A percentile compares a stretch with the other conserved stretches of the same genome.
phyloP scores from a whole-genome alignment of 2,329 filamentous ascomycete species.

The Alternaria gaisen region DNA sequence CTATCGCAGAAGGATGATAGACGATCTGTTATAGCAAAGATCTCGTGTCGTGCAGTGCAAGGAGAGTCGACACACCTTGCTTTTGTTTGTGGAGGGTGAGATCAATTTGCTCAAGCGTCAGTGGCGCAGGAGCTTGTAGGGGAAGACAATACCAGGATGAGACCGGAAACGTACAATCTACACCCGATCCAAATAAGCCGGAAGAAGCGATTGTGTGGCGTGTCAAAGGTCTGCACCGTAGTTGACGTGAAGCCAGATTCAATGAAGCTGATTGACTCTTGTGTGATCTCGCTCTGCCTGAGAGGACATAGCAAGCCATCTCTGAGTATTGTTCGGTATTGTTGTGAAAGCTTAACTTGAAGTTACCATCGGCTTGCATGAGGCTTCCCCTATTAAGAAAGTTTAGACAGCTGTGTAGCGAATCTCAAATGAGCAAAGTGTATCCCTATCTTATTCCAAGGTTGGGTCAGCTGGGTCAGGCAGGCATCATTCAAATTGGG shows the following conservation, averaged over 20 bases:
- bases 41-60: too few species aligned
- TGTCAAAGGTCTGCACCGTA: not conserved
- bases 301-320: too few species aligned
- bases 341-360: not conserved
- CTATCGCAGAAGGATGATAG: too few species aligned
- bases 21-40: too few species aligned
- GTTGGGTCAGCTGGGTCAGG: not conserved
- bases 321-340: not conserved
- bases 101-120: not conserved
- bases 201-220: fast-evolving
- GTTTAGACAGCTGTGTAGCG: fast-evolving
- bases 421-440: not conserved
- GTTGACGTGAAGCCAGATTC: fast-evolving
- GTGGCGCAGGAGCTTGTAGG: not conserved
- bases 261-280: not conserved
- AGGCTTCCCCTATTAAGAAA: not conserved
- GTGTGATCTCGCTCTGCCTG: fast-evolving
- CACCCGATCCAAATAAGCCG: fast-evolving
- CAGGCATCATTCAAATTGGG: not conserved
- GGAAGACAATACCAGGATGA: not conserved
- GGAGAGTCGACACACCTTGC: not conserved
- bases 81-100: not conserved
- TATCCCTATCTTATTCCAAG: fast-evolving
- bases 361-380: too few species aligned
- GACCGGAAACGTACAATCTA: not conserved